A percentile compares a stretch with the other conserved stretches of the same genome.
Evolutionary conservation across 352 stramenopile genomes (phyloP).

Genomic region (Globisporangium lucens): DNA sequence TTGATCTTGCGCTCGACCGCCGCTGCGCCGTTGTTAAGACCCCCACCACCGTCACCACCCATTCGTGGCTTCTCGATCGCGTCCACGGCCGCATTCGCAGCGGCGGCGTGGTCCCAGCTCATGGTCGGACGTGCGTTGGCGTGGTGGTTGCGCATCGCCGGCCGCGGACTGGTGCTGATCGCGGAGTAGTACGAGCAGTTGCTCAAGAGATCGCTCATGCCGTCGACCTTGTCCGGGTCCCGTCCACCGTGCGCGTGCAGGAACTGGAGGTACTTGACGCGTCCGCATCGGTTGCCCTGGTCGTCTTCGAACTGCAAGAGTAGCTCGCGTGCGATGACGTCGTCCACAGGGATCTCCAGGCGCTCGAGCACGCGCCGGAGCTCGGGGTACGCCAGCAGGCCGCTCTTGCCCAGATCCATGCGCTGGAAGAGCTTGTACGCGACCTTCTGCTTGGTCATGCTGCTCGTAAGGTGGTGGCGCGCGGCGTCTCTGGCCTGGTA

Average conservation of each 20-base stretch:
- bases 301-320: slow-evolving; percentile 53
- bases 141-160: slow-evolving; percentile 24
- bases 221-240: slow-evolving; percentile 61
- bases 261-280: slow-evolving; percentile 62
- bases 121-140: slow-evolving; percentile 19
- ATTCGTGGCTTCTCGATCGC: slow-evolving; percentile 37
- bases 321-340: slow-evolving; percentile 35
- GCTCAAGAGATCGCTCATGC: slow-evolving; percentile 65
- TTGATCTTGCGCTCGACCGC: slow-evolving; percentile 66
- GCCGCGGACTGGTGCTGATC: slow-evolving; percentile 59
- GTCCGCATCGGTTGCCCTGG: slow-evolving; percentile 30
- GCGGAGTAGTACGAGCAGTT: slow-evolving; percentile 80
- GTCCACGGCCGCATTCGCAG: slow-evolving; percentile 45
- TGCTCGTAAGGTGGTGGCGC: slow-evolving; percentile 49
- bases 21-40: slow-evolving; percentile 24
- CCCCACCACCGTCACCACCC: neutral
- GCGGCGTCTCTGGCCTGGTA: slow-evolving; percentile 49
- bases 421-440: slow-evolving; percentile 63
- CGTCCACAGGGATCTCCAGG: slow-evolving; percentile 44
- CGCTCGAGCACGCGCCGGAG: slow-evolving; percentile 59
- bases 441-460: slow-evolving; percentile 35
- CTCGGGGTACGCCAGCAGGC: slow-evolving; percentile 53
- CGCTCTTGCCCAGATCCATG: slow-evolving; percentile 53
- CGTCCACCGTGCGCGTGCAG: slow-evolving; percentile 58
- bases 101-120: slow-evolving; percentile 36